These are phyloP conservation scores for Gossypium davidsonii DNA, from an alignment of 441 rosid genomes.

Conservation along the genomic window DNA sequence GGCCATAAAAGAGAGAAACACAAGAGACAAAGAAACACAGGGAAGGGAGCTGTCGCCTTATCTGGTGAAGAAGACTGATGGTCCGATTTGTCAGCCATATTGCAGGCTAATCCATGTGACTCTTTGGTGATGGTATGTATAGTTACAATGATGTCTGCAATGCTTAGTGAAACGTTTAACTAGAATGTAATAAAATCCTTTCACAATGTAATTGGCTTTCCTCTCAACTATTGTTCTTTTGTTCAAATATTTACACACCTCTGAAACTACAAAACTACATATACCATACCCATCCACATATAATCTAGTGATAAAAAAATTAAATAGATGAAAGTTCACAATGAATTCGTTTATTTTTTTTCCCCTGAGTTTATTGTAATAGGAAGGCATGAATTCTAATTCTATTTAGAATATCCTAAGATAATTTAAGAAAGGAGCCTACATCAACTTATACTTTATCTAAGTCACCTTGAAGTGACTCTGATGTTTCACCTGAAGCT, in stretches of 20 bases:
- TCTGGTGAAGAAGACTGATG: slow-evolving; percentile 22
- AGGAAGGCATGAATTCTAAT: not conserved
- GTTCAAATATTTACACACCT: no score
- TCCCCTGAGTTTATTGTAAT: no score
- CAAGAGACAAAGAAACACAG: slow-evolving; percentile 9
- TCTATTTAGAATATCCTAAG: not conserved
- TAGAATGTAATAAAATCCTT: no score
- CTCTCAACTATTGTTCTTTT: no score
- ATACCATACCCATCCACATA: no score
- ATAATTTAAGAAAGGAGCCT: not conserved
- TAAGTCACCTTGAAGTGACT: slow-evolving; percentile 14
- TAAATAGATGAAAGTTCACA: no score
- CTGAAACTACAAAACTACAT: no score
- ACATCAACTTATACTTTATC: slow-evolving; percentile 13
- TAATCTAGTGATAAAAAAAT: no score
- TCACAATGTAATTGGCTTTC: no score
- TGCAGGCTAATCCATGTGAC: slow-evolving; percentile 37
- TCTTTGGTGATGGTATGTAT: not conserved
- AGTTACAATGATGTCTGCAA: no score
- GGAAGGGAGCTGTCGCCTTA: slow-evolving; percentile 22
- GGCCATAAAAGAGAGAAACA: not conserved
- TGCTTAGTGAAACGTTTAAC: no score
- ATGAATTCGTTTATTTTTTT: no score
- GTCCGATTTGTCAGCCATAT: slow-evolving; percentile 30
- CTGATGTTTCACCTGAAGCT: slow-evolving; percentile 34